Base-by-base conservation (phyloP, 176 grass and related monocot genomes). In the Ensete glaucum region DNA sequence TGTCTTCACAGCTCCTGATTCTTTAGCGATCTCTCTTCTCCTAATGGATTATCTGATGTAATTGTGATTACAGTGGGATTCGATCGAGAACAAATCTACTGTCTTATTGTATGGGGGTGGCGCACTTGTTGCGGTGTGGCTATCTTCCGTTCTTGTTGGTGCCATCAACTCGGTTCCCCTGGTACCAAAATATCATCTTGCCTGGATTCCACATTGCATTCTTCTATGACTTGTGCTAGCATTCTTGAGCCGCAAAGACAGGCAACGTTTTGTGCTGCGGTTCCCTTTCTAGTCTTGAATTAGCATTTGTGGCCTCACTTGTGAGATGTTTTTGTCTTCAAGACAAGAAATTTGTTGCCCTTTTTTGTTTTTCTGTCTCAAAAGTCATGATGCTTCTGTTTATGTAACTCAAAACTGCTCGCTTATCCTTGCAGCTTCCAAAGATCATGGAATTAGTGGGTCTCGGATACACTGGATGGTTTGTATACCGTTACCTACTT, bases 401-500 rank as follows among this genome's bases (percentile, higher is more conserved):
- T 23, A 66, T 79, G 24, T 14, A 53, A 43, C 34, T 43, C 21
- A 64, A 77, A 62, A 5, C 79, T 4, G 82, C 5, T 22, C 23
- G 62, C 55, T 22, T n/a, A 68, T 81, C 59, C 52, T 17, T 74
- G 78, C 81, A 99, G 95, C 90, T 99, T 51, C 95, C 90, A 63
- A 99, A 99, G 84, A 48, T 99, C 72, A 73, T 99, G 82, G 95
- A 99, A 73, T 80, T 99, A 29, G 95, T 99, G 7, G 95, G 95
- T 9, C 90, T 99, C 10, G 95, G 95, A 13, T 99, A 99, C 84
- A 94, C 95, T 55, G 95, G 88, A 55, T 94, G 95, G 95, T 99
- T 99, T 74, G 95, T 99, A 1, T 99, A 99, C 80, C 88, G 95
- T 58, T 99, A 99, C 86, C 88, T 99, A 23, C 95, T 99, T 53